Evolutionary conservation across 2,329 filamentous ascomycete genomes (phyloP).

Genomic region (Chrysoporthe cubensis): DNA sequence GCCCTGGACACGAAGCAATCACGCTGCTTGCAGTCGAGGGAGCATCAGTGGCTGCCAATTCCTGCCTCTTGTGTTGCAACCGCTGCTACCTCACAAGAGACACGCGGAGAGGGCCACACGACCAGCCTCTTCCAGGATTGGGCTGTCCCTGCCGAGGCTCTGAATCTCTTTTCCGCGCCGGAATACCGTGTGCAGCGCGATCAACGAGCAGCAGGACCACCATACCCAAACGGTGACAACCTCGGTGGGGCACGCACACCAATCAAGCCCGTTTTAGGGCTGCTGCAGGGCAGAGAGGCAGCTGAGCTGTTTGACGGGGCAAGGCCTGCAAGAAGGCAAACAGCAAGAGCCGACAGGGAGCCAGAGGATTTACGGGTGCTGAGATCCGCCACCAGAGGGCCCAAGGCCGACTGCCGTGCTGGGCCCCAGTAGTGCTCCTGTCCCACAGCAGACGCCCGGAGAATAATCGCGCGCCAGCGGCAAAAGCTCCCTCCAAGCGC

Average conservation of each 20-base stretch:
- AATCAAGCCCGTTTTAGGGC: slow-evolving; percentile 12
- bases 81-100: slow-evolving; percentile 4
- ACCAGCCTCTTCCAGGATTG: not conserved
- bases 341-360: not conserved
- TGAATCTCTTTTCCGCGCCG: not conserved
- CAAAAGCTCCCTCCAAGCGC: slow-evolving; percentile 10
- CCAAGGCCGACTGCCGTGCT: not conserved
- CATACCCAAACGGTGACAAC: not conserved
- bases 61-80: slow-evolving; percentile 1
- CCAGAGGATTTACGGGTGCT: too few species aligned
- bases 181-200: not conserved
- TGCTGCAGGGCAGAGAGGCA: slow-evolving; percentile 24
- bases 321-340: slow-evolving; percentile 18
- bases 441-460: slow-evolving; percentile 8
- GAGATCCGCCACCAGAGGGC: too few species aligned
- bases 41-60: not conserved
- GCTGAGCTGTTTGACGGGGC: slow-evolving; percentile 2
- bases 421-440: not conserved
- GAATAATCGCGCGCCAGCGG: slow-evolving; percentile 18
- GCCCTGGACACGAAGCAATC: not conserved
- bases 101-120: slow-evolving; percentile 5
- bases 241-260: not conserved
- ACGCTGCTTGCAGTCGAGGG: not conserved
- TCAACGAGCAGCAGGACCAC: not conserved
- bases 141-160: slow-evolving; percentile 6